Evolutionary conservation across 768 basidiomycete species (phyloP), one percentile per base, ranked within the genome.

Genomic region (Leccinum ochraceum): DNA sequence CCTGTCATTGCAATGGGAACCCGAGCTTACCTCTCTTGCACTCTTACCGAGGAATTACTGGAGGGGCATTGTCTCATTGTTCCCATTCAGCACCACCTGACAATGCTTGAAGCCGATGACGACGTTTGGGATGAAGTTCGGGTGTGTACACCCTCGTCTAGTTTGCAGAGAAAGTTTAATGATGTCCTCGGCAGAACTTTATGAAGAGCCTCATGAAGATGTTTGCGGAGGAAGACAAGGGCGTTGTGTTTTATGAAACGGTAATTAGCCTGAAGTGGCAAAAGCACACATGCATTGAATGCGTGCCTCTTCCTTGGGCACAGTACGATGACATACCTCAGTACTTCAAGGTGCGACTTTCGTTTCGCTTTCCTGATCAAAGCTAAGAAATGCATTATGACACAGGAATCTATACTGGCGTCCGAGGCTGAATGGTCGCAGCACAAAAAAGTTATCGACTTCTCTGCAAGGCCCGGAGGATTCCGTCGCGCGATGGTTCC

Each of bases 341-440:
- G 2, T 99, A 95, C 73, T 98, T 98, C 83, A 90, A 89, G 79
- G 94, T 90, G 72, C 46, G 7, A 48, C 36, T 32, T 28, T 48
- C 6, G 2, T 6, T 14, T 30, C 32, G 3, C 11, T 49, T 59
- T 36, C 42, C 24, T 16, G 37, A 39, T 66, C 17, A 16, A 32
- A 39, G 13, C 16, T 50, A 4, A 49, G 14, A 37, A 57, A 20
- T 71, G 60, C 69, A 49, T 39, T 3, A 4, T 13, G 51, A 9
- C 13, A 11, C 59, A 94, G 90, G 96, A 98, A 86, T 94, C 94
- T 1, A 96, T 99, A 64, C 75, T 95, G 17, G 82, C 89, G 46
- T 95, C 94, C 3, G 97, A 98, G 72, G 83, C 89, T 6, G 97
- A 98, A 77, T 99, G 97, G 97, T 95, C 95, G 6, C 94, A 97